Evolutionary conservation across 768 basidiomycete genomes (phyloP), one percentile per base, ranked within the genome.

Genomic region (Mrakia frigida): DNA sequence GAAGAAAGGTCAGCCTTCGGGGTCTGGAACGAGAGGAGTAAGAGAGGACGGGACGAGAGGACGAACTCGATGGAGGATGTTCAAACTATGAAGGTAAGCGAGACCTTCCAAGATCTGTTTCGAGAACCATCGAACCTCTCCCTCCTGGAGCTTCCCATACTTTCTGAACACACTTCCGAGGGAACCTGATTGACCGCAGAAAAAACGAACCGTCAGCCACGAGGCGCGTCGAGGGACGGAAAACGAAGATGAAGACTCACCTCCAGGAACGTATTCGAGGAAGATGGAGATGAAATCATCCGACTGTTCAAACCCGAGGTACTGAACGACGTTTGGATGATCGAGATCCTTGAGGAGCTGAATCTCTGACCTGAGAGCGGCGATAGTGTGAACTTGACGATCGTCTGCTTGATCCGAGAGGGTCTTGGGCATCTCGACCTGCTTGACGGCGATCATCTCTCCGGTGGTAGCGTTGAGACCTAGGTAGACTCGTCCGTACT

Each of bases 391-490:
- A 74, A 88, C 85, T 80, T 96, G 94, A 43, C 94, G 88, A 25
- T 88, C 87, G 83, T 98, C 94, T 79, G 89, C 91, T 83, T 91
- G 92, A 84, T 99, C 97, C 81, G 92, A 93, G 25, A 90, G 89
- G 11, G 94, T 95, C 70, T 89, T 89, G 1, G 97, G 96, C 76
- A 95, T 88, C 83, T 98, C 97, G 67, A 99, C 97, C 84, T 98
- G 97, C 84, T 99, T 99, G 79, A 99, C 97, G 25, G 97, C 97
- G 81, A 98, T 94, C 93, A 98, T 96, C 84, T 98, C 95, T 75
- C 94, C 94, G 0, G 94, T 96, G 4, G 93, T 94, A 43, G 92
- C 93, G 82, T 98, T 98, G 76, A 98, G 86, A 25, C 93, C 97
- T 74, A 98, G 88, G 81, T 98, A 99, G 39, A 99, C 97, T 60